A percentile compares a stretch with the other conserved stretches of the same genome.
Conservation (phyloP, 768 basidiomycete species). For the Mycena olivaceomarginata region DNA sequence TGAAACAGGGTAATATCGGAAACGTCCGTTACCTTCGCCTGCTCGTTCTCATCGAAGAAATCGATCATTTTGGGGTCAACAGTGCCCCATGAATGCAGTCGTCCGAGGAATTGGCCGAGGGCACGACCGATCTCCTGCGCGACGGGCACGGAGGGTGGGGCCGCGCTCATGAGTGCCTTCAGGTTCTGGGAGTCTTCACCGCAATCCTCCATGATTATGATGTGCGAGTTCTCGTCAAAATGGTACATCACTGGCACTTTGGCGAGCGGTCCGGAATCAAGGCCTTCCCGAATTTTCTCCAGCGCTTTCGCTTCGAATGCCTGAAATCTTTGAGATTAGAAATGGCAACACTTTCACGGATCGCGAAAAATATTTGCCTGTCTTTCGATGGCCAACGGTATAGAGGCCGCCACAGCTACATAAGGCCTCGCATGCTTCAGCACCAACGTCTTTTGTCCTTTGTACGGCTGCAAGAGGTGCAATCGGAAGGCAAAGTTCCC, state of each 20-base stretch:
- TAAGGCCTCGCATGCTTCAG: constrained; percentile 68
- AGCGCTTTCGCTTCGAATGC: constrained; percentile 57
- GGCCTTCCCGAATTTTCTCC: constrained; percentile 49
- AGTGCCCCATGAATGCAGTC: constrained; percentile 69
- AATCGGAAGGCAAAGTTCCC: constrained; percentile 66
- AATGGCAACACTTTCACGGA: not conserved
- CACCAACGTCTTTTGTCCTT: constrained; percentile 57
- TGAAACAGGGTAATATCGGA: not conserved
- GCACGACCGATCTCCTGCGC: constrained; percentile 69
- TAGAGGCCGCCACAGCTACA: not conserved
- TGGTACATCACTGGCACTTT: constrained; percentile 61
- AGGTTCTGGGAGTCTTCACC: constrained; percentile 54
- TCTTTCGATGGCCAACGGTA: constrained; percentile 61
- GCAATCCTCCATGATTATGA: constrained; percentile 71
- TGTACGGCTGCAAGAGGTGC: constrained; percentile 51
- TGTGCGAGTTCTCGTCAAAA: constrained; percentile 61
- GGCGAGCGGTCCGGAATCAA: constrained; percentile 50
- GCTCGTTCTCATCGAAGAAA: constrained; percentile 59
- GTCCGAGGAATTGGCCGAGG: constrained; percentile 72
- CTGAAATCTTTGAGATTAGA: constrained; percentile 23
- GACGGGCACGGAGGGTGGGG: constrained; percentile 50
- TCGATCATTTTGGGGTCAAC: constrained; percentile 51
- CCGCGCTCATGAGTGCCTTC: constrained; percentile 63
- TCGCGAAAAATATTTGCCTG: constrained; percentile 58
- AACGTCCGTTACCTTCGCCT: constrained; percentile 53